Conservation (phyloP, 2,329 filamentous ascomycete species). For the Ceratocystis papillata region DNA sequence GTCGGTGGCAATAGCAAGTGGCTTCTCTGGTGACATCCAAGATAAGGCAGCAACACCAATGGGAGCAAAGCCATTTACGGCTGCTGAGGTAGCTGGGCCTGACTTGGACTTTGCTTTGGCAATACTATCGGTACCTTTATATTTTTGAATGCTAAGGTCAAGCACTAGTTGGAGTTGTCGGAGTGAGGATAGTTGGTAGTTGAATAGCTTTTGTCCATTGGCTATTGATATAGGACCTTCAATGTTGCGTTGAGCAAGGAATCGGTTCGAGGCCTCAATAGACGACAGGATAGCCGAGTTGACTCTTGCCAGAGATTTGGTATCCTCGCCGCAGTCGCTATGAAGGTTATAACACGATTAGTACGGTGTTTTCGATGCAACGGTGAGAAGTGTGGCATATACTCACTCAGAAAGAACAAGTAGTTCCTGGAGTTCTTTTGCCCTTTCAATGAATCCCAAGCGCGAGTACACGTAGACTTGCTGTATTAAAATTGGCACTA, state of each 20-base stretch:
- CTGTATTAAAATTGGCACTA: slow-evolving; percentile 65
- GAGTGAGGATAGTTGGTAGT: slow-evolving; percentile 49
- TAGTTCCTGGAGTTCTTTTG: slow-evolving; percentile 50
- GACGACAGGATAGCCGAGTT: slow-evolving; percentile 43
- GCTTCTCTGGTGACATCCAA: slow-evolving; percentile 16
- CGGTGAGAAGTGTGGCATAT: not conserved
- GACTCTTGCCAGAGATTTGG: slow-evolving; percentile 54
- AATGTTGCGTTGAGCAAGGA: slow-evolving; percentile 52
- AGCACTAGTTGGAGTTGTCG: slow-evolving; percentile 50
- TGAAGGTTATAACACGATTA: not conserved
- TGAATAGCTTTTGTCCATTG: slow-evolving; percentile 55
- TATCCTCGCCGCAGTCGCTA: slow-evolving; percentile 57
- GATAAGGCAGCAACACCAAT: slow-evolving; percentile 22
- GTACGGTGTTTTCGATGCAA: not conserved
- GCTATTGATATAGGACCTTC: slow-evolving; percentile 43
- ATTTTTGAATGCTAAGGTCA: slow-evolving; percentile 54
- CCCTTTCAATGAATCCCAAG: slow-evolving; percentile 55
- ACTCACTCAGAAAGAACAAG: slow-evolving; percentile 52
- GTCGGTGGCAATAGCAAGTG: slow-evolving; percentile 18
- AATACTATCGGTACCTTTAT: slow-evolving; percentile 27
- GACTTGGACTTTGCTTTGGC: slow-evolving; percentile 11
- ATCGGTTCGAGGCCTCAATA: slow-evolving; percentile 48
- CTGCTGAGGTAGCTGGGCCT: slow-evolving; percentile 11
- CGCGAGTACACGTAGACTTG: slow-evolving; percentile 61
- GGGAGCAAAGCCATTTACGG: slow-evolving; percentile 21